These are phyloP conservation scores for Ophiostoma montium DNA, from an alignment of 2,329 filamentous ascomycete genomes.

Conservation along the genomic window DNA sequence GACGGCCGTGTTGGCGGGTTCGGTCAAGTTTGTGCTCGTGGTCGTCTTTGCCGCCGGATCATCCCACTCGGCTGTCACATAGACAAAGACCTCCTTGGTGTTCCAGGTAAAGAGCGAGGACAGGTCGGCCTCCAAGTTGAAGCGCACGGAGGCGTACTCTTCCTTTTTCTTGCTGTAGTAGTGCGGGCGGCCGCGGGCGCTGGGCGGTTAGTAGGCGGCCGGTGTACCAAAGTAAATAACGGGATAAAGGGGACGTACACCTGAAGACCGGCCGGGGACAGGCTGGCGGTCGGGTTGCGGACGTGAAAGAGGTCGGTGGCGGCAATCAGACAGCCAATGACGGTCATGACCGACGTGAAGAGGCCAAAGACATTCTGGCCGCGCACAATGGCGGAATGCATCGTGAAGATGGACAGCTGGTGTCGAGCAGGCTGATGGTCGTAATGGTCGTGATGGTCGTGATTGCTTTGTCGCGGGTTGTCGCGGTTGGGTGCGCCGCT, in stretches of 20 bases:
- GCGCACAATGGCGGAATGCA: conserved; percentile 80
- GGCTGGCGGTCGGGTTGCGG: conserved; percentile 46
- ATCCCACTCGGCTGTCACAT: conserved; percentile 67
- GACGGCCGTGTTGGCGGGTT: conserved; percentile 53
- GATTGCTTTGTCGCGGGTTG: too few relatives aligned
- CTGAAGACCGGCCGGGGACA: conserved; percentile 64
- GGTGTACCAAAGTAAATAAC: neutral
- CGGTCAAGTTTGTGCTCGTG: conserved; percentile 19
- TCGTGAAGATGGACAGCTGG: conserved; percentile 28
- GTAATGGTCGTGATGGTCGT: neutral
- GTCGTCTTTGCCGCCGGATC: too few relatives aligned
- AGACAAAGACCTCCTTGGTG: conserved; percentile 96
- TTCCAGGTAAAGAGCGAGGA: conserved; percentile 96
- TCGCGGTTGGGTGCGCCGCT: too few relatives aligned
- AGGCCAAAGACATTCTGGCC: conserved; percentile 91
- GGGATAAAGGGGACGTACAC: conserved; percentile 44
- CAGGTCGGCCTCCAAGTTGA: conserved; percentile 85
- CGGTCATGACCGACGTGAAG: conserved; percentile 88
- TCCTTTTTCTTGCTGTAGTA: conserved; percentile 89
- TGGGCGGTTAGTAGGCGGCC: conserved; percentile 25
- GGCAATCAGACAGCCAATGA: conserved; percentile 66
- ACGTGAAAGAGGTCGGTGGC: conserved; percentile 59
- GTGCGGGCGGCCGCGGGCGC: conserved; percentile 80
- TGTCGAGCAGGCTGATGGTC: neutral
- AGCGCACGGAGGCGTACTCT: conserved; percentile 89